Conservation (phyloP, 2,329 filamentous ascomycete species). For the Fusarium virguliforme region DNA sequence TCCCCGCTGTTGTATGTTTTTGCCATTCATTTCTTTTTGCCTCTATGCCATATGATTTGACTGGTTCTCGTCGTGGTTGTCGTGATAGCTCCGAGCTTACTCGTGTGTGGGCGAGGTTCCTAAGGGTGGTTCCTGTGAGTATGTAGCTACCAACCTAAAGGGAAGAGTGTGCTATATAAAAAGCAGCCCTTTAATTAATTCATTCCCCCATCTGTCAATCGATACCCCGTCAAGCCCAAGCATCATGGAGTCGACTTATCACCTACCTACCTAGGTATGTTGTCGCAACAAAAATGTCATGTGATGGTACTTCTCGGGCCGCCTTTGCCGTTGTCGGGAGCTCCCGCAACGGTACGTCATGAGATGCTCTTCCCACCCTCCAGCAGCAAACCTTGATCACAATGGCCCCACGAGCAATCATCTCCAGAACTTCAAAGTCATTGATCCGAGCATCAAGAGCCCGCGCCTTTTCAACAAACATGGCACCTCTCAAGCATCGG, state of each 20-base stretch:
- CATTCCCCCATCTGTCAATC: not conserved
- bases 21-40: not conserved
- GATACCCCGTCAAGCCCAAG: not conserved
- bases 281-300: not conserved
- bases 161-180: too few relatives aligned
- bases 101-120: not conserved
- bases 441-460: not conserved
- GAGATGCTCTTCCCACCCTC: not conserved
- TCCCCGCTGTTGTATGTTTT: slow-evolving; percentile 9
- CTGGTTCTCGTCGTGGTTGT: not conserved
- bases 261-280: not conserved
- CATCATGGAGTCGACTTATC: not conserved
- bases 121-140: not conserved
- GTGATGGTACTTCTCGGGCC: not conserved
- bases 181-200: not conserved
- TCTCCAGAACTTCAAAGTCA: not conserved
- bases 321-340: not conserved
- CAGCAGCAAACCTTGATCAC: not conserved
- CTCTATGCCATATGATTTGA: not conserved
- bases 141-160: not conserved
- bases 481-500: slow-evolving; percentile 50
- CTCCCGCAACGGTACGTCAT: not conserved
- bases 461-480: slow-evolving; percentile 32
- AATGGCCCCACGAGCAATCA: not conserved
- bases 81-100: not conserved